Percentiles rank a stretch among this genome's conserved stretches.
Conservation (phyloP, 371 early-diverging fungal genomes). For the Mortierella sp. region DNA sequence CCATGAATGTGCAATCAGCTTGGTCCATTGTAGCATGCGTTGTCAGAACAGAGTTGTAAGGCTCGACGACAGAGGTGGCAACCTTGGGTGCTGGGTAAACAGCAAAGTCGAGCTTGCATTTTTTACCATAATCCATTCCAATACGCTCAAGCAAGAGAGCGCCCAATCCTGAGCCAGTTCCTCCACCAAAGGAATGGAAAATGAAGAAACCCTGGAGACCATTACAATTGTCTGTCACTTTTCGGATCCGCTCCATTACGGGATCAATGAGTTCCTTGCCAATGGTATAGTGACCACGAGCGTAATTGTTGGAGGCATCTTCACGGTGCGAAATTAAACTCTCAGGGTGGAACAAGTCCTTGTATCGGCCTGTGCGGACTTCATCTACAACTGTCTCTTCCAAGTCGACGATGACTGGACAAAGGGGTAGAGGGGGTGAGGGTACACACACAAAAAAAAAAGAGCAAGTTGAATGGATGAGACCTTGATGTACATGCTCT, state of each 20-base stretch:
- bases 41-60: constrained; percentile 98
- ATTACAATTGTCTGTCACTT: constrained; percentile 97
- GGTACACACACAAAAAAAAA: not conserved
- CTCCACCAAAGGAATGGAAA: constrained; percentile 99
- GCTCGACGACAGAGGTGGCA: constrained; percentile 97
- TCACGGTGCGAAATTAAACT: constrained; percentile 95
- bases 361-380: constrained; percentile 67
- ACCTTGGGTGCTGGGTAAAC: constrained; percentile 99
- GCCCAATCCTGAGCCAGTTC: constrained; percentile 99
- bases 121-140: constrained; percentile 99
- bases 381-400: constrained; percentile 99
- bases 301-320: constrained; percentile 99
- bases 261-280: constrained; percentile 98
- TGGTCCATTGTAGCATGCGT: constrained; percentile 99
- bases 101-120: constrained; percentile 98
- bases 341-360: constrained; percentile 98
- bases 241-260: constrained; percentile 97
- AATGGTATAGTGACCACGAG: constrained; percentile 99
- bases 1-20: constrained; percentile 99
- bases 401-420: constrained; percentile 92
- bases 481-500: too few relatives aligned
- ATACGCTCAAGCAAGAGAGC: constrained; percentile 96
- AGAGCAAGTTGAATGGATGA: not conserved
- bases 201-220: constrained; percentile 97
- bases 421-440: not conserved